These are phyloP conservation scores for Zelopaecilomyces penicillatus DNA, from an alignment of 2,329 filamentous ascomycete species.

Conservation along the genomic window DNA sequence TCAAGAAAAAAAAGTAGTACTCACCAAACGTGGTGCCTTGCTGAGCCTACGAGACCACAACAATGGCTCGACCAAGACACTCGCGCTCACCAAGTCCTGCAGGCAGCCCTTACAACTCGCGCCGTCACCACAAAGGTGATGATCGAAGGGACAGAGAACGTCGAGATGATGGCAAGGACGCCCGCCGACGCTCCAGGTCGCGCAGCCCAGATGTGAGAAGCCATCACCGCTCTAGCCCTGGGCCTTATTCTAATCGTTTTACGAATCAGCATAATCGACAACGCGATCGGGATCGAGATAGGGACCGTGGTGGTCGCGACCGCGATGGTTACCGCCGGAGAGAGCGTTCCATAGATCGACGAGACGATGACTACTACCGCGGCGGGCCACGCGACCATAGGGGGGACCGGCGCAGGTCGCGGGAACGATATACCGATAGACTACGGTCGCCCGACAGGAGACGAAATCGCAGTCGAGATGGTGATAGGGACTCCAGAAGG, in stretches of 20 bases:
- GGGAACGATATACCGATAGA: constrained; percentile 50
- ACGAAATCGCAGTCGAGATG: constrained; percentile 57
- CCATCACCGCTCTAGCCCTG: background rate
- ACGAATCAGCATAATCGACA: constrained; percentile 44
- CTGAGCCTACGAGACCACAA: constrained; percentile 33
- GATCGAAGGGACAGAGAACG: constrained; percentile 47
- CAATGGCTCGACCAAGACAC: constrained; percentile 57
- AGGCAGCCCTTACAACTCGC: constrained; percentile 72
- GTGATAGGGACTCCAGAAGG: constrained; percentile 55
- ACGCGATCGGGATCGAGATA: constrained; percentile 37
- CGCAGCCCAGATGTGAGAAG: constrained; percentile 55
- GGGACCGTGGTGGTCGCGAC: constrained; percentile 43
- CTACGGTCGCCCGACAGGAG: constrained; percentile 51
- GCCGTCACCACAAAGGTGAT: constrained; percentile 57
- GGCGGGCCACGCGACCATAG: constrained; percentile 48
- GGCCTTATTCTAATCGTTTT: constrained; percentile 31
- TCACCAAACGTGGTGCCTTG: constrained; percentile 31
- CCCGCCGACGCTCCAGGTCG: constrained; percentile 51
- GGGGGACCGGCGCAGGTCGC: constrained; percentile 56
- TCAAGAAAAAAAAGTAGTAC: constrained; percentile 25
- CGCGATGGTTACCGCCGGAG: constrained; percentile 54
- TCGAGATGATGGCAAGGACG: constrained; percentile 40
- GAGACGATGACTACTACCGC: constrained; percentile 58
- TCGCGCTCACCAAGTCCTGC: constrained; percentile 87
- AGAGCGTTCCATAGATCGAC: constrained; percentile 61